Percentiles rank a stretch among this genome's conserved stretches.
phyloP scores from a whole-genome alignment of 306 rosid genomes.

The Boehmeria nivea region DNA sequence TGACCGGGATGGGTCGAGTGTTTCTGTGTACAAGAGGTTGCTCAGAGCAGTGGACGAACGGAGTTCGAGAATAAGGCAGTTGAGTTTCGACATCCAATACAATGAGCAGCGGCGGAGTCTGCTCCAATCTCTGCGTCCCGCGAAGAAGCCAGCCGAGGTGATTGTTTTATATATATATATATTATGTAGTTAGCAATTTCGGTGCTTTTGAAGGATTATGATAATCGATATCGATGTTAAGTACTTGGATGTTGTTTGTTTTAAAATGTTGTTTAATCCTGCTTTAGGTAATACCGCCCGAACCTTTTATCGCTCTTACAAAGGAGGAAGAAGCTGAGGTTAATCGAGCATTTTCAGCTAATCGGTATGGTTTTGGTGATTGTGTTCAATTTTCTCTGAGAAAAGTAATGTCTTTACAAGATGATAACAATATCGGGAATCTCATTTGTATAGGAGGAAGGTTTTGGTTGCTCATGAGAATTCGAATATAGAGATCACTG shows the following conservation, averaged over 20 bases:
- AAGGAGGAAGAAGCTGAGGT: conserved; percentile 56
- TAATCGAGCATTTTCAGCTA: conserved; percentile 40
- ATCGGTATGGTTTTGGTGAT: conserved; percentile 44
- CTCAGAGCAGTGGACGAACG: conserved; percentile 35
- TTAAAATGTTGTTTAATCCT: background rate
- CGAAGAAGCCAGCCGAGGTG: conserved; percentile 56
- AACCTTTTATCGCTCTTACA: conserved; percentile 61
- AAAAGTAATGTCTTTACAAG: conserved; percentile 9
- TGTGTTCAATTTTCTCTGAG: conserved; percentile 5
- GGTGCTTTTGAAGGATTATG: background rate
- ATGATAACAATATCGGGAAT: conserved; percentile 18
- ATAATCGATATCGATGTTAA: background rate
- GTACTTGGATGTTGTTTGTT: background rate
- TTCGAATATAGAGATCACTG: conserved; percentile 72
- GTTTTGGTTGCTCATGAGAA: conserved; percentile 65
- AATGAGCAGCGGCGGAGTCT: conserved; percentile 39
- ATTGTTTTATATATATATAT: background rate
- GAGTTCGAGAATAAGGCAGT: conserved; percentile 16
- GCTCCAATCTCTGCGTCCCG: conserved; percentile 34
- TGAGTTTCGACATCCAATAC: conserved; percentile 47
- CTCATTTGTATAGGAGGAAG: conserved; percentile 43
- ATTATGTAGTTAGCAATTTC: background rate
- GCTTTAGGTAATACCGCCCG: conserved; percentile 48
- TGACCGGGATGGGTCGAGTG: conserved; percentile 20
- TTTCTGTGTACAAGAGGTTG: conserved; percentile 60